A percentile compares a stretch with the other conserved stretches of the same genome.
These are phyloP conservation scores for Xylona heveae DNA, from an alignment of 495 filamentous ascomycete genomes.

Conservation along the genomic window DNA sequence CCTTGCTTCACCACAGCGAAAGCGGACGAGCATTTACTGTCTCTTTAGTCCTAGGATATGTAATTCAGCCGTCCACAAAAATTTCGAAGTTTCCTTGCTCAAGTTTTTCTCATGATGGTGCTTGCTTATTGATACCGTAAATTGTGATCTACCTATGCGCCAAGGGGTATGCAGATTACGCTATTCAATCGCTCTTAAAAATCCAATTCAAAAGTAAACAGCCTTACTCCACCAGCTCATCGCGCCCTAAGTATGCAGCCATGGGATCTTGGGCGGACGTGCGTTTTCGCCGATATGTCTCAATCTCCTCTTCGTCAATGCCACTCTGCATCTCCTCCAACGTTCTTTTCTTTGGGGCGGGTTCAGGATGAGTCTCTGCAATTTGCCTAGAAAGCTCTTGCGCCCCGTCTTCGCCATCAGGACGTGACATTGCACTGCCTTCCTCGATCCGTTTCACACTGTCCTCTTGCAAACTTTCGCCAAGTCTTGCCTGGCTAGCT, in stretches of 20 bases:
- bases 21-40: no score
- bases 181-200: conserved; percentile 6
- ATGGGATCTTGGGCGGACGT: conserved; percentile 61
- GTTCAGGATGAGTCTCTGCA: background rate
- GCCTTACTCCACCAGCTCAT: conserved; percentile 20
- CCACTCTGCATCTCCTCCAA: conserved; percentile 55
- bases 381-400: no score
- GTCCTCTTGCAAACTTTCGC: conserved; percentile 17
- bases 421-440: conserved; percentile 8
- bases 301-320: conserved; percentile 61
- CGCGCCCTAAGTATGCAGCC: conserved; percentile 49
- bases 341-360: conserved; percentile 39
- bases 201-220: conserved; percentile 2
- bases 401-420: conserved; percentile 16
- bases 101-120: no score
- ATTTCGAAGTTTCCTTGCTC: no score
- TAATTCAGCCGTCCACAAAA: no score
- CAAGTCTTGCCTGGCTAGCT: conserved; percentile 34
- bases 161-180: no score
- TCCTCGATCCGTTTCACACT: no score
- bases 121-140: no score
- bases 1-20: no score
- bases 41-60: no score
- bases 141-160: no score
- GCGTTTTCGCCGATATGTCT: conserved; percentile 55